These are phyloP conservation scores for Bocquillonia castaneifolia DNA, from an alignment of 441 rosid genomes.

Conservation along the genomic window DNA sequence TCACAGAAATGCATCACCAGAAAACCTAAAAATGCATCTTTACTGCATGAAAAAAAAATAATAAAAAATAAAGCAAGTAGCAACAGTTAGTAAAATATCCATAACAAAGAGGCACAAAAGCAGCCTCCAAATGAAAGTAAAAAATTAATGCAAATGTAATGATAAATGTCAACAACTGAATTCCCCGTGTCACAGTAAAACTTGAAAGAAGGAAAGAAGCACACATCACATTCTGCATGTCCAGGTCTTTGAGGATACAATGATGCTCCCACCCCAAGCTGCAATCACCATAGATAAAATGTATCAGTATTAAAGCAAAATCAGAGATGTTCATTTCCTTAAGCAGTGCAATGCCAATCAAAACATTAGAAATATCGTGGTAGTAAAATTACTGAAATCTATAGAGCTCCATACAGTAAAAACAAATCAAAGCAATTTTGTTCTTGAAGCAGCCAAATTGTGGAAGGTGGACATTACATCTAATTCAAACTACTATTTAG, in stretches of 20 bases:
- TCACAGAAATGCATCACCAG: not conserved
- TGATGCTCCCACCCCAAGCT: constrained; percentile 51
- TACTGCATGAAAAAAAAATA: no score
- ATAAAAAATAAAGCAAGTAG: not conserved
- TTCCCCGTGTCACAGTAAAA: not conserved
- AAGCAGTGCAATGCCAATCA: not conserved
- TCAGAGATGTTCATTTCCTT: constrained; percentile 1
- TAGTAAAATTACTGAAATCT: not conserved
- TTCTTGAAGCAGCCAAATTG: not conserved
- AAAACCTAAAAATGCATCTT: not conserved
- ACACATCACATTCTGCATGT: constrained; percentile 84
- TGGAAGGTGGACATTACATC: not conserved
- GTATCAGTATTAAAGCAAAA: constrained; percentile 20
- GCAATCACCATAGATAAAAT: constrained; percentile 27
- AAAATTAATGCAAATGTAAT: not conserved
- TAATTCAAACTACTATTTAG: no score
- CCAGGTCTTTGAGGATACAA: constrained; percentile 85
- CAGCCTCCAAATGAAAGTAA: not conserved
- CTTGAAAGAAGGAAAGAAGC: constrained; percentile 24
- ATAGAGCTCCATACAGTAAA: not conserved
- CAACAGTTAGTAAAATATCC: not conserved
- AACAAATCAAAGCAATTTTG: not conserved
- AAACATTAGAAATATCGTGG: not conserved
- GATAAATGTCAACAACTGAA: not conserved
- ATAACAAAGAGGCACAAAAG: not conserved